These are phyloP conservation scores for Tritrichomonas musculus DNA, from an alignment of 208 protist genomes.

Conservation along the genomic window DNA sequence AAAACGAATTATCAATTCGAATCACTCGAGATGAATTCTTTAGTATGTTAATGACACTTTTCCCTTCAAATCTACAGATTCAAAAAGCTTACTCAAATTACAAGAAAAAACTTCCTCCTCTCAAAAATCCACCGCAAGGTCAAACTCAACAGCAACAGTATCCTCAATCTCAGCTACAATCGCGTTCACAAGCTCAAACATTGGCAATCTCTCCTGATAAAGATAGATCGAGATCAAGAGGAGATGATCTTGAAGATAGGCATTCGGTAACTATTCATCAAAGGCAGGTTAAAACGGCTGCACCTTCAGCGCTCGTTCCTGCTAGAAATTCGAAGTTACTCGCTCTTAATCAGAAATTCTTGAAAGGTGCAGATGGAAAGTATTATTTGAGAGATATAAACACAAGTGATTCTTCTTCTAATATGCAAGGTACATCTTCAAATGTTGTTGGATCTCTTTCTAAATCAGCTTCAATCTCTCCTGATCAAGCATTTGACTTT, in stretches of 20 bases:
- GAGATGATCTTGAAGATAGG: neutral
- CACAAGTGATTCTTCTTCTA: no score
- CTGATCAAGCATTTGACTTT: no score
- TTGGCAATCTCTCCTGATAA: neutral
- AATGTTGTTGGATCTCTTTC: no score
- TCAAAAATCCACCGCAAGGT: neutral
- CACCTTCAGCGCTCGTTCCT: neutral
- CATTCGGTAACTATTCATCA: no score
- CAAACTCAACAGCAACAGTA: no score
- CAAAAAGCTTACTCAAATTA: neutral
- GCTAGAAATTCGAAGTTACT: neutral
- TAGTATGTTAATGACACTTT: neutral
- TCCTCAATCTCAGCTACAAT: neutral
- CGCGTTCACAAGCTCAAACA: no score
- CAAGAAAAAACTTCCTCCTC: neutral
- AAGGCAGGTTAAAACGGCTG: no score
- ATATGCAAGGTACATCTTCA: no score
- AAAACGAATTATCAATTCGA: neutral
- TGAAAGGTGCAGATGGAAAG: neutral
- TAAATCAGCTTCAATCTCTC: no score
- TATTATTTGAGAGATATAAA: slow-evolving; percentile 19
- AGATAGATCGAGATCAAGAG: neutral
- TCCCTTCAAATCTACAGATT: neutral
- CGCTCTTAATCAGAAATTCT: neutral
- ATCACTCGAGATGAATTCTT: neutral